Evolutionary conservation across 2,329 filamentous ascomycete species (phyloP), one percentile per base, ranked within the genome.

Genomic region (Penicillium sp.): DNA sequence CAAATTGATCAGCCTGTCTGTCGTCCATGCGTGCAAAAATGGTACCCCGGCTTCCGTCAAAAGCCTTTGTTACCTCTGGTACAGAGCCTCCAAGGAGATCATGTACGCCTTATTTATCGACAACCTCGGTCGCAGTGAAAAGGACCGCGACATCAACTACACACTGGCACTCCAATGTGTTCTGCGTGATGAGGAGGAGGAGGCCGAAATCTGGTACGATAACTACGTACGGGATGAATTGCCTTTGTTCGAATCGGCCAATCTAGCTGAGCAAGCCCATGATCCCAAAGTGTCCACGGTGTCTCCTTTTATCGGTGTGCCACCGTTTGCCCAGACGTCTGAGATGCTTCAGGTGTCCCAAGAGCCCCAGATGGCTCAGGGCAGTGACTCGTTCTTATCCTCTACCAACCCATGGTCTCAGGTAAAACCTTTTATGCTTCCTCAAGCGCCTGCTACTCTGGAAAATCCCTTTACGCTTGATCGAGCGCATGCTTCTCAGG

Each of bases 311-410:
- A 27, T 27, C 8, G 24, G 8, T 5, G 6, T 27, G 24, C 8
- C 24, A 5, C 24, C 24, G 24, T 8, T 8, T 27, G 24, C 24
- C 5, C 5, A 5, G 24, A 27, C 8, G 5, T 27, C 24, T 8
- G 5, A 27, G 24, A 27, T 27, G 24, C 24, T 27, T 27, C 24
- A 27, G 24, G 8, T 8, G 8, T 27, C 24, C 24, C 24, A 27
- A 8, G 24, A 27, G 24, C 24, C 24, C 8, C 24, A 42, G n/a
- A 27, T 46, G 36, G 29, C 48, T 27, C 55, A 61, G 22, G 64
- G 59, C 39, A 74, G 67, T 18, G 66, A 67, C 11, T 75, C 74
- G 14, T 76, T 72, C 11, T 54, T 76, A 21, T 77, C 76, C 34
- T 73, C 75, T 8, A 71, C 71, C 9, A 71, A 74, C 40, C 74